Evolutionary conservation across 768 basidiomycete species (phyloP), one percentile per base, ranked within the genome.

Genomic region (Cyathus striatus): DNA sequence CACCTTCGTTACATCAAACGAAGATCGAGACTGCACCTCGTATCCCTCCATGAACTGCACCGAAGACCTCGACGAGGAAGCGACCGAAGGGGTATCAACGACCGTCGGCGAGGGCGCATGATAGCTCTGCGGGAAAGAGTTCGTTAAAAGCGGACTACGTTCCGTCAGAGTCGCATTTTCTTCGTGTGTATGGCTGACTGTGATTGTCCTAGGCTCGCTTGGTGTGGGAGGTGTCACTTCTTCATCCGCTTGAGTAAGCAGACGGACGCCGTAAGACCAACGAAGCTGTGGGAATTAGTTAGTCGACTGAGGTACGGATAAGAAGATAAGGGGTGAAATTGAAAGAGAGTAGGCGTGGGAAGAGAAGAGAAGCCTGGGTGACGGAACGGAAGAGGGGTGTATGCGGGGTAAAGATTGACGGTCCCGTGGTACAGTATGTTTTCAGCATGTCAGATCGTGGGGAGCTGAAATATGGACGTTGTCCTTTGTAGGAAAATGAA

Each of bases 201-300:
- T 9, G n/a, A 9, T 9, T 30, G 27, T n/a, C 9, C 9, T 30
- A 9, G 27, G 27, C 9, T 36, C 10, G 9, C 10, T 36, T 10
- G 35, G 17, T 14, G 41, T 48, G 21, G 40, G 48, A 6, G 46
- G 49, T 23, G 48, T 42, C 23, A 43, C 44, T 32, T 69, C 61
- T 2, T 64, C 60, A 44, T 90, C 88, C 2, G 88, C 85, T 44
- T 76, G 78, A 0, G 88, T 75, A 6, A 96, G 73, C 0, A 95
- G 70, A 39, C 75, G 78, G n/a, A 96, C 84, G 16, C 93, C 93
- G 59, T 87, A 90, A 42, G 90, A 93, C 88, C 95, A 97, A 13
- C 94, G 85, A 23, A 96, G 64, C 90, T 90, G 17, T 6, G 36
- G 35, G 42, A 45, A 37, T 23, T n/a, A n/a, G n/a, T n/a, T n/a